Evolutionary conservation across 2,329 filamentous ascomycete genomes (phyloP).

Genomic region (Apiospora arundinis): DNA sequence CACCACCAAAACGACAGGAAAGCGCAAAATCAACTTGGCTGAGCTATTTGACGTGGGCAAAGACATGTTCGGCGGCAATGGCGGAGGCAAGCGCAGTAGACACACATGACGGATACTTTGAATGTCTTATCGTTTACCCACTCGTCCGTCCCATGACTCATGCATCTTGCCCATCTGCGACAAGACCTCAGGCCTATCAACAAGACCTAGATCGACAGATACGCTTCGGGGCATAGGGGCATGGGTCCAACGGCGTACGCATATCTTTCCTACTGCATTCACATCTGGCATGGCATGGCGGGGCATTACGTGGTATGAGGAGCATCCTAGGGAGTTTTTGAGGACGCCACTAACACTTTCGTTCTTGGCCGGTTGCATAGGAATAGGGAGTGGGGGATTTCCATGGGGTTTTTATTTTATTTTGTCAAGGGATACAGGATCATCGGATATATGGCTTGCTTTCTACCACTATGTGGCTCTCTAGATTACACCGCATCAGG

Average conservation of each 20-base stretch:
- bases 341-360: slow-evolving; percentile 15
- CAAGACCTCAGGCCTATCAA: not conserved
- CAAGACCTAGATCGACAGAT: not conserved
- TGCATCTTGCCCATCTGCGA: not conserved
- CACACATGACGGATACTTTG: slow-evolving; percentile 45
- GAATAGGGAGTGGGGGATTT: slow-evolving; percentile 4
- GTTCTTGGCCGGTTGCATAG: slow-evolving; percentile 23
- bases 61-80: slow-evolving; percentile 58
- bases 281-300: slow-evolving; percentile 22
- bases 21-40: slow-evolving; percentile 74
- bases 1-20: slow-evolving; percentile 71
- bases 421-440: slow-evolving; percentile 14
- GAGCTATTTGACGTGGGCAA: slow-evolving; percentile 78
- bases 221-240: not conserved
- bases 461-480: slow-evolving; percentile 24
- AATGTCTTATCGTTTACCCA: not conserved
- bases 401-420: not conserved
- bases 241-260: slow-evolving; percentile 19
- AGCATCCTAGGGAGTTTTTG: slow-evolving; percentile 25
- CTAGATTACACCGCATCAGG: not conserved
- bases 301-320: slow-evolving; percentile 20
- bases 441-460: slow-evolving; percentile 11
- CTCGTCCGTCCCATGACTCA: slow-evolving; percentile 3
- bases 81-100: slow-evolving; percentile 56
- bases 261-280: slow-evolving; percentile 14